These are phyloP conservation scores for Emydomyces testavorans DNA, from an alignment of 2,329 filamentous ascomycete genomes.

Conservation along the genomic window DNA sequence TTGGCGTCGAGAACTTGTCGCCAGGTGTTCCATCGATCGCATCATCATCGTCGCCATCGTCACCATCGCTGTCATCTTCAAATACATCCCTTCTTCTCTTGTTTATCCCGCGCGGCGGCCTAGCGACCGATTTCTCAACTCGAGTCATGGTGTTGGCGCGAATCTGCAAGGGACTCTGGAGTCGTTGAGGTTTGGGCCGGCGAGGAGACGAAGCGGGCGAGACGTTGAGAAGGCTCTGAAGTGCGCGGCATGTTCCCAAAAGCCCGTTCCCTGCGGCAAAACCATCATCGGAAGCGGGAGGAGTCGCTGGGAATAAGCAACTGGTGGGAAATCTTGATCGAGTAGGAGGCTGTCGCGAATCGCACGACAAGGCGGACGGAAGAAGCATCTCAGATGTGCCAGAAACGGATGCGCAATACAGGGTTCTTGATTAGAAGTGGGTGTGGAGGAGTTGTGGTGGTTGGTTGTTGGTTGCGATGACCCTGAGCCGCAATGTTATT, in stretches of 20 bases:
- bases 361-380: slow-evolving; percentile 38
- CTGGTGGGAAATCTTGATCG: slow-evolving; percentile 28
- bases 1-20: slow-evolving; percentile 34
- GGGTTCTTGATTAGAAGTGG: not conserved
- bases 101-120: slow-evolving; percentile 13
- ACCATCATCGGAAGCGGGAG: slow-evolving; percentile 30
- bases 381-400: slow-evolving; percentile 29
- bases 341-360: slow-evolving; percentile 27
- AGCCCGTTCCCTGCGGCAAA: slow-evolving; percentile 29
- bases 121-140: slow-evolving; percentile 20
- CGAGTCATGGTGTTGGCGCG: slow-evolving; percentile 20
- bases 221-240: slow-evolving; percentile 33
- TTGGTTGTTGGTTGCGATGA: slow-evolving; percentile 12
- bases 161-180: slow-evolving; percentile 32
- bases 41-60: slow-evolving; percentile 12
- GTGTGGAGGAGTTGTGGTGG: not conserved
- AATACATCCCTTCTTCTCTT: slow-evolving; percentile 23
- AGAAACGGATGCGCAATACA: not conserved
- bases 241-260: slow-evolving; percentile 33
- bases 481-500: not conserved
- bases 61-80: slow-evolving; percentile 25
- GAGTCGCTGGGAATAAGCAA: slow-evolving; percentile 29
- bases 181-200: slow-evolving; percentile 27
- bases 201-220: slow-evolving; percentile 31
- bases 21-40: slow-evolving; percentile 14